Base-by-base conservation (phyloP, 495 filamentous ascomycete genomes). In the Penicillium dipodomyicola region DNA sequence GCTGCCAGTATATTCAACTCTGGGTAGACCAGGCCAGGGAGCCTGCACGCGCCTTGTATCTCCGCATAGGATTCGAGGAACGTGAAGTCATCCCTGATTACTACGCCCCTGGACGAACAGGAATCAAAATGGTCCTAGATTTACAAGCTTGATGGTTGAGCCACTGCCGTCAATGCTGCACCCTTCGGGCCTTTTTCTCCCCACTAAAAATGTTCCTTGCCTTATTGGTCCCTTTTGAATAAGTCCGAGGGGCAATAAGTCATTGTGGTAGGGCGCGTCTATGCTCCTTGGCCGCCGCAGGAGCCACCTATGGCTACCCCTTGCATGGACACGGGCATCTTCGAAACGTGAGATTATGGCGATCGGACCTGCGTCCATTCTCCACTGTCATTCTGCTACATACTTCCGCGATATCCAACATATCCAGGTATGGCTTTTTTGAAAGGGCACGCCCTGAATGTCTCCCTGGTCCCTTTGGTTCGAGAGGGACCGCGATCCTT, bases 21-120 rank as follows among this genome's bases (percentile, higher is more conserved):
- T 87, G 83, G 84, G 84, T 85, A 25, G 84, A 87, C 61, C 74
- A 78, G 69, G 72, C 60, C 41, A 78, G 81, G 59, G 64, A 70
- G 25, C 67, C 77, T 52, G 81, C 83, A 5, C 69, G 78, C 48
- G 65, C 65, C 43, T 53, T 87, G 52, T 87, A 86, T 70, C 29
- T 54, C 11, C 66, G 69, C 7, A 71, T 63, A 64, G 81, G 77
- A 49, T 87, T 85, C 62, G 62, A 77, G 57, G 75, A 82, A 67
- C 71, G 67, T 9, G 78, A 82, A 49, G 67, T 71, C 51, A 74
- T 83, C 50, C 62, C 71, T 51, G 74, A 84, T 59, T 85, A 86
- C 65, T 86, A 86, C 63, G 80, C 77, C 40, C 71, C 72, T 63
- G 81, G 82, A 43, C 72, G 84, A 41, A 78, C 74, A 37, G 82